Evolutionary conservation across 2,329 filamentous ascomycete species (phyloP).

Genomic region (Hypoxylon rubiginosum): DNA sequence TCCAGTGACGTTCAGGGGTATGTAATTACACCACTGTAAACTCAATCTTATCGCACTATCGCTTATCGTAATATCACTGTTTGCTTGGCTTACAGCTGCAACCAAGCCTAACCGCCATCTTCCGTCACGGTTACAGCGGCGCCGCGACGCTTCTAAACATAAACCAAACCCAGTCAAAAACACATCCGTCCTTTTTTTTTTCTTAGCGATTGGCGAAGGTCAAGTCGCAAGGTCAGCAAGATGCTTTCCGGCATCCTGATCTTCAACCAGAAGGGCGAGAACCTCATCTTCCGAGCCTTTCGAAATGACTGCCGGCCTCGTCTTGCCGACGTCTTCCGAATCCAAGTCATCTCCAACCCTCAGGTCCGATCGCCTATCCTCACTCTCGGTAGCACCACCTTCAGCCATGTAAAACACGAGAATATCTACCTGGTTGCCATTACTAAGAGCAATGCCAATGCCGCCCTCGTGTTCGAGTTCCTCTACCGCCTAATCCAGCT

Average conservation of each 20-base stretch:
- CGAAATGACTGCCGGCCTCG: constrained; percentile 98
- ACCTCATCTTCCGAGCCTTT: constrained; percentile 99
- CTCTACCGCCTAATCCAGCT: constrained; percentile 91
- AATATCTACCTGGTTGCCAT: constrained; percentile 98
- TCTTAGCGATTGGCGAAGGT: constrained; percentile 13
- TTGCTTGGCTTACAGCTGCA: background rate
- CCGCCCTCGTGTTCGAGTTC: constrained; percentile 97
- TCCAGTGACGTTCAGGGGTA: background rate
- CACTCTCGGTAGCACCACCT: constrained; percentile 96
- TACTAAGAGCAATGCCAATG: constrained; percentile 99
- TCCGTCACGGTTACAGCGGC: background rate
- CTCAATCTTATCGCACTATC: background rate
- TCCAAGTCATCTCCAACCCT: constrained; percentile 98
- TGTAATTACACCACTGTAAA: background rate
- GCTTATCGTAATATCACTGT: background rate
- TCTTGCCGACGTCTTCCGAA: constrained; percentile 98
- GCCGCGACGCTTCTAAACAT: background rate
- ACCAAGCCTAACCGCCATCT: background rate
- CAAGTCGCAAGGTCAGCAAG: constrained; percentile 54
- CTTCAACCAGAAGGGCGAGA: constrained; percentile 99
- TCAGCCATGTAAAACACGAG: constrained; percentile 99
- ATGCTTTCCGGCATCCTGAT: constrained; percentile 98
- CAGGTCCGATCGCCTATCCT: constrained; percentile 98
- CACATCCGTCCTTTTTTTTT: constrained; percentile 1
- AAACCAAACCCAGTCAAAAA: background rate